phyloP scores from a whole-genome alignment of 352 stramenopile genomes.

The Phytophthora sp. region DNA sequence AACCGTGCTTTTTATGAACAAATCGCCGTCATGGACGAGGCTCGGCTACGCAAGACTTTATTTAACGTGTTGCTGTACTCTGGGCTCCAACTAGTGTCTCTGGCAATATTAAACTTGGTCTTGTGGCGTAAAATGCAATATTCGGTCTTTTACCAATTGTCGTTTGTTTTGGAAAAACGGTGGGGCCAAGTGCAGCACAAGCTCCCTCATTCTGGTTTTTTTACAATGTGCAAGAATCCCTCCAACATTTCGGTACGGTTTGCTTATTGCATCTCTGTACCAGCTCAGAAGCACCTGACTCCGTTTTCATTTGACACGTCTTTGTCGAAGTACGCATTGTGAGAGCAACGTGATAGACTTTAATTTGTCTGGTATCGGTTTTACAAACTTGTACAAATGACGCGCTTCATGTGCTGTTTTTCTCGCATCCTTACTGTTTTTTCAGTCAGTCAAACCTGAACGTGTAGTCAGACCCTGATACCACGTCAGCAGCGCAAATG shows the following conservation, averaged over 20 bases:
- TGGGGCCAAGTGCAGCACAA: not conserved
- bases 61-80: conserved; percentile 3
- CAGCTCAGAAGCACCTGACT: too few species aligned
- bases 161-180: conserved; percentile 1
- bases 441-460: not conserved
- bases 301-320: not conserved
- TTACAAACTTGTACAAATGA: not conserved
- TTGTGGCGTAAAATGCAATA: not conserved
- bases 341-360: too few species aligned
- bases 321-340: too few species aligned
- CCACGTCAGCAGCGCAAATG: too few species aligned
- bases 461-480: conserved; percentile 4
- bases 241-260: conserved; percentile 5
- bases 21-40: conserved; percentile 1
- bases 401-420: not conserved
- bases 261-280: too few species aligned
- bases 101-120: not conserved
- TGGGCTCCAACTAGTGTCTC: not conserved
- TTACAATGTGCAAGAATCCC: not conserved
- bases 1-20: not conserved
- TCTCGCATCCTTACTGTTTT: not conserved
- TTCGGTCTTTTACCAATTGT: not conserved
- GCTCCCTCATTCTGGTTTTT: not conserved
- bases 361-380: not conserved
- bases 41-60: not conserved